Conservation (phyloP, 805 yeast species). For the Pichia sporocuriosa region DNA sequence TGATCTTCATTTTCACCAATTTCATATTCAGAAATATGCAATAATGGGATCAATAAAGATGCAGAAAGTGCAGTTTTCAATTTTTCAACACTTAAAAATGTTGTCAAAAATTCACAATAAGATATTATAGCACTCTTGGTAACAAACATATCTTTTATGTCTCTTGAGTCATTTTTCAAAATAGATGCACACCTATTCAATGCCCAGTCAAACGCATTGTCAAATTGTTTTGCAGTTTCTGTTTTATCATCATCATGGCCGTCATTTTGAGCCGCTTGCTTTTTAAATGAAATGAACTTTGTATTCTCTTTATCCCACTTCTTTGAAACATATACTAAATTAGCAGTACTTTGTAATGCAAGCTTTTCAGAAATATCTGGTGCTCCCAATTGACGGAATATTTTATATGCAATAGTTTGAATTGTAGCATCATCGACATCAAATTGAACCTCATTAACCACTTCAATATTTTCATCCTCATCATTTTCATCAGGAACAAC, state of each 20-base stretch:
- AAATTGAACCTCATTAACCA: too few species aligned
- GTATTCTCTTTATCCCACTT: slow-evolving; percentile 50
- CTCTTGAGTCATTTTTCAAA: slow-evolving; percentile 56
- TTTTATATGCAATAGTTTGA: slow-evolving; percentile 62
- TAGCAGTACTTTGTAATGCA: slow-evolving; percentile 59
- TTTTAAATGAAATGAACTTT: slow-evolving; percentile 24
- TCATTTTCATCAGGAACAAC: slow-evolving; percentile 16
- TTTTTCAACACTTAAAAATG: slow-evolving; percentile 36
- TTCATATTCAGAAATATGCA: slow-evolving; percentile 30
- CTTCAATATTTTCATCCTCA: slow-evolving; percentile 12
- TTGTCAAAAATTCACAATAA: slow-evolving; percentile 57
- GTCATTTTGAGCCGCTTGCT: slow-evolving; percentile 2
- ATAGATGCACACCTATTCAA: slow-evolving; percentile 54
- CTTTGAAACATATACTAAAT: slow-evolving; percentile 52
- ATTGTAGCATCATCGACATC: slow-evolving; percentile 35
- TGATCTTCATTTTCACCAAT: slow-evolving; percentile 34
- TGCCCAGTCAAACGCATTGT: slow-evolving; percentile 51
- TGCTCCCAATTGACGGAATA: slow-evolving; percentile 75
- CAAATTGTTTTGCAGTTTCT: slow-evolving; percentile 21
- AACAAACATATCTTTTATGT: slow-evolving; percentile 42
- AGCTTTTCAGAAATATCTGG: slow-evolving; percentile 61
- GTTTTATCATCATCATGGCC: slow-evolving; percentile 17
- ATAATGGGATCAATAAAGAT: slow-evolving; percentile 25
- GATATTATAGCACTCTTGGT: slow-evolving; percentile 69
- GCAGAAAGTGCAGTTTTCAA: slow-evolving; percentile 35